Evolutionary conservation across 1,284 basidiomycete genomes (phyloP), one percentile per base, ranked within the genome.

Genomic region (Mycosarcoma mackinlayi): DNA sequence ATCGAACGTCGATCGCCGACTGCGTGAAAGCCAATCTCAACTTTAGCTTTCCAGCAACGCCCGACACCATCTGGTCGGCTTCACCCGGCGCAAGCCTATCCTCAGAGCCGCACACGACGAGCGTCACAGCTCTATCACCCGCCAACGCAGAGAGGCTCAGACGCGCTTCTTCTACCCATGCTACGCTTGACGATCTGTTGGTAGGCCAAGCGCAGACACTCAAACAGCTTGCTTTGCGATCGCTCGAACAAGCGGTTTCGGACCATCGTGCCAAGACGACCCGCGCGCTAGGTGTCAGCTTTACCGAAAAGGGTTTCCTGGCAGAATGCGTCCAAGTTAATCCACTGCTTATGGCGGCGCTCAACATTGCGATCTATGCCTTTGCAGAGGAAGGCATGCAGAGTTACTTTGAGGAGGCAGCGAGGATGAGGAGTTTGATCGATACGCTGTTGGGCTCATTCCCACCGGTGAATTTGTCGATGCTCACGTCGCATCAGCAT

Each of bases 321-420:
- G 28, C 54, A 13, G 65, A 68, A 39, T 33, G 56, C 18, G 27
- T 13, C 4, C 39, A 47, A 4, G 52, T 63, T 41, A 68, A 68
- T 16, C 57, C 65, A 16, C 35, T 68, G 34, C 47, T 68, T 21
- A 33, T 68, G 51, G 47, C 65, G 3, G 49, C 65, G 41, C 27
- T 68, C 28, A 68, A 68, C 54, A 58, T 68, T 27, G 65, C 65
- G 25, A 68, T 63, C 42, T 68, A 68, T 24, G 55, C 65, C 1
- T 68, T 68, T 41, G 65, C 65, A 3, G 65, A 68, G 30, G 65
- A 68, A 37, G 59, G 58, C 9, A 58, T 62, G 49, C 41, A 62
- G 47, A 62, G 59, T 16, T 68, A 62, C 33, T 68, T 58, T 37
- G 59, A 68, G 18, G 65, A 62, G 31, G 59, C 59, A 2, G 55